These are phyloP conservation scores for Vanrija humicola DNA, from an alignment of 1,284 basidiomycete species.

Conservation along the genomic window DNA sequence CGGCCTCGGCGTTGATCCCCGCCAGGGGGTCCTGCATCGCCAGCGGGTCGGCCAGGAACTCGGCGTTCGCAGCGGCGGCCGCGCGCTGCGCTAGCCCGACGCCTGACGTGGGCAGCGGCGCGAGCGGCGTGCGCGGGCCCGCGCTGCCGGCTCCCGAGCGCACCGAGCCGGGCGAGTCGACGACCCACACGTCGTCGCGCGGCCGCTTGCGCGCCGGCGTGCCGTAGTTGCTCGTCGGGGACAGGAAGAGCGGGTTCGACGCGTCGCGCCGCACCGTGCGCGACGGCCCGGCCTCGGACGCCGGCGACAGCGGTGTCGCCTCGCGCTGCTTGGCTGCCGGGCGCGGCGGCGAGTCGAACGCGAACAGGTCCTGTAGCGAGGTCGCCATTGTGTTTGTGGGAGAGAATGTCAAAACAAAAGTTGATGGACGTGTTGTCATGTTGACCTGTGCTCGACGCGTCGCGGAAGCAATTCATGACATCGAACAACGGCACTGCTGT, in stretches of 20 bases:
- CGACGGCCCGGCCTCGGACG: neutral
- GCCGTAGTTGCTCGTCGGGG: conserved; percentile 13
- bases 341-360: conserved; percentile 24
- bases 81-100: neutral
- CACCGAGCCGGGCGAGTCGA: neutral
- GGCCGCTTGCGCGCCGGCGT: neutral
- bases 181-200: neutral
- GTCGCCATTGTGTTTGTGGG: neutral
- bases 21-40: conserved; percentile 9
- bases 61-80: neutral
- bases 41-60: conserved; percentile 7
- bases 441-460: too few relatives aligned
- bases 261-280: neutral
- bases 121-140: neutral
- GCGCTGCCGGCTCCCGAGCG: neutral
- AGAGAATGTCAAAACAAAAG: too few relatives aligned
- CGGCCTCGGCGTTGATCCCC: conserved; percentile 6
- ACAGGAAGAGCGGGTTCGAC: conserved; percentile 31
- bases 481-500: too few relatives aligned
- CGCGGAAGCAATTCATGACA: too few relatives aligned
- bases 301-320: neutral
- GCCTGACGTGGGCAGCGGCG: neutral
- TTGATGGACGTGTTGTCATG: too few relatives aligned
- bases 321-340: conserved; percentile 2
- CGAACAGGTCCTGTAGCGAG: conserved; percentile 27